Base-by-base conservation (phyloP, 192 early-diverging fungal species). In the Backusella tuberculispora region DNA sequence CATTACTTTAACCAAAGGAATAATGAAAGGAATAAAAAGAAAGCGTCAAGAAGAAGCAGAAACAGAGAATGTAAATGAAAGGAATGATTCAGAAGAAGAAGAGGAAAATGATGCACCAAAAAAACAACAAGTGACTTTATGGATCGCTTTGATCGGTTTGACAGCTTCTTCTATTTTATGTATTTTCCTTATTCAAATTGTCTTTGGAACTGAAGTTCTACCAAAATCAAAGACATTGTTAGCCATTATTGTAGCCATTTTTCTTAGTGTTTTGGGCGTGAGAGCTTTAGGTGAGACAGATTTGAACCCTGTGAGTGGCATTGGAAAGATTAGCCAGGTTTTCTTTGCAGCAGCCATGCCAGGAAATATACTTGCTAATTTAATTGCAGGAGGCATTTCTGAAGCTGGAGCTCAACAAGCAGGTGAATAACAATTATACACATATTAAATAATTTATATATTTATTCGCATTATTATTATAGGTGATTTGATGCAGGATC, bases 321-420 rank as follows among this genome's bases (percentile, higher is more conserved):
- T 96, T 50, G 94, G 90, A 41, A 96, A 96, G 75, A 89, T 94
- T 29, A 91, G 90, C 26, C 95, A 96, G 80, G 88, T 96, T 41
- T 82, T 93, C 34, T 95, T 95, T 86, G 93, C 92, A 6, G 91
- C 87, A 38, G 76, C 94, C 13, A 86, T 92, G 63, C 90, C 92
- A 4, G 91, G 91, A 5, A 85, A 85, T 6, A 84, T 93, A 40
- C 87, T 90, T 2, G 90, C 88, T 66, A 94, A 95, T 83, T 71
- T 95, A 75, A 86, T 94, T 66, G 90, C 92, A 26, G 94, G 94
- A 50, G 88, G 90, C 9, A 89, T 95, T 66, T 92, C 94, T 15
- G 92, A 92, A 71, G 90, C 91, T 19, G 92, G 79, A 3, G 87
- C 88, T 24, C 89, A 90, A 75, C 90, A 90, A 77, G 86, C 89